Evolutionary conservation across 768 basidiomycete genomes (phyloP).

Genomic region (Suillus placidus): DNA sequence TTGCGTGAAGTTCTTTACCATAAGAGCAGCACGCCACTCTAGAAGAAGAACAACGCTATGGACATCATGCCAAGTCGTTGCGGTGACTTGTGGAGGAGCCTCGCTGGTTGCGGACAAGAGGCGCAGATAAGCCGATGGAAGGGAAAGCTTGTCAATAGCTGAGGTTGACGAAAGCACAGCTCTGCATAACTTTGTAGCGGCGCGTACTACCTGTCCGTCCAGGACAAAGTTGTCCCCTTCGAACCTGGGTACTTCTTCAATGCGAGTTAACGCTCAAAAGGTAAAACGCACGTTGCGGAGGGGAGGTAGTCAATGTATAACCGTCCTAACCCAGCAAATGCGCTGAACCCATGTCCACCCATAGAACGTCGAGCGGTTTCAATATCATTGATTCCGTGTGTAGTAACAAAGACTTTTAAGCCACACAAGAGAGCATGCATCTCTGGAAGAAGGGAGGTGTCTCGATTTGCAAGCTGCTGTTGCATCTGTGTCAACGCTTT

Average conservation of each 20-base stretch:
- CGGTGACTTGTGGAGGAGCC: conserved; percentile 21
- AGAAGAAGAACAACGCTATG: conserved; percentile 49
- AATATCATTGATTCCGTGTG: conserved; percentile 54
- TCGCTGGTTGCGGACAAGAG: conserved; percentile 38
- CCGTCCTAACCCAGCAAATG: conserved; percentile 64
- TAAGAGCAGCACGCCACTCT: conserved; percentile 65
- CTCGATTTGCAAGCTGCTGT: conserved; percentile 52
- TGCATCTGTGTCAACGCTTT: conserved; percentile 54
- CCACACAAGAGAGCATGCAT: conserved; percentile 73
- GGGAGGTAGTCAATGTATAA: conserved; percentile 69
- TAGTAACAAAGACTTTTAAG: conserved; percentile 62
- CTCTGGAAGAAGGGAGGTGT: conserved; percentile 67
- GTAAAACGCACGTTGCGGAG: conserved; percentile 54
- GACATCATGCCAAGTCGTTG: conserved; percentile 41
- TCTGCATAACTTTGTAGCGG: conserved; percentile 62
- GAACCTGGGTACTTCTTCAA: conserved; percentile 42
- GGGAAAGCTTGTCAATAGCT: conserved; percentile 9
- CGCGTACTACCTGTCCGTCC: conserved; percentile 72
- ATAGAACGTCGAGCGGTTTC: conserved; percentile 70
- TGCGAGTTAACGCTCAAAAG: neutral
- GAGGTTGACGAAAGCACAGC: conserved; percentile 49
- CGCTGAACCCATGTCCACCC: conserved; percentile 80
- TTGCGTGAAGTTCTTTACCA: conserved; percentile 46
- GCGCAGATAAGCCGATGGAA: conserved; percentile 51
- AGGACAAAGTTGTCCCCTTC: conserved; percentile 84